Percentiles rank a stretch among this genome's conserved stretches.
Evolutionary conservation across 1,139 yeast species (phyloP).

Genomic region (Saccharomyces uvarum): DNA sequence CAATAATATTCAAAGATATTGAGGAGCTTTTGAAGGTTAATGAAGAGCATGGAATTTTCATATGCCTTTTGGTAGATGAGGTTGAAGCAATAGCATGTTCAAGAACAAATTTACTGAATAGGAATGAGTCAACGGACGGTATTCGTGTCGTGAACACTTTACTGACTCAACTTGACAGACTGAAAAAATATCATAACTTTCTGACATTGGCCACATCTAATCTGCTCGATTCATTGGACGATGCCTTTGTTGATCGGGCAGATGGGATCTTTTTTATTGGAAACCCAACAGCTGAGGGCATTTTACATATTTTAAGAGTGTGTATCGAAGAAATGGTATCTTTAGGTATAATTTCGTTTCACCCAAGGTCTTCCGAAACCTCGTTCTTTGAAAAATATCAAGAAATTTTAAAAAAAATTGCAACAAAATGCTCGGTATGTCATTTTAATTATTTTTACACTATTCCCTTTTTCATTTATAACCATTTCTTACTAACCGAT

Average conservation of each 20-base stretch:
- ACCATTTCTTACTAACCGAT: slow-evolving; percentile 15
- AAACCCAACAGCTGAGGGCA: slow-evolving; percentile 27
- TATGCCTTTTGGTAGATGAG: slow-evolving; percentile 36
- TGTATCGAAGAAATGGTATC: slow-evolving; percentile 20
- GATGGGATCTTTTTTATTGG: slow-evolving; percentile 31
- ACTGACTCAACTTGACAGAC: slow-evolving; percentile 33
- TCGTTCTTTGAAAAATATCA: slow-evolving; percentile 7
- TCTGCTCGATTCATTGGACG: slow-evolving; percentile 29
- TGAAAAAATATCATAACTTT: slow-evolving; percentile 31
- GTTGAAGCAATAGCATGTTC: slow-evolving; percentile 38
- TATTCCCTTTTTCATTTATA: background rate
- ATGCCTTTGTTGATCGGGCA: slow-evolving; percentile 36
- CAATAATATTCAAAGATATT: slow-evolving; percentile 31
- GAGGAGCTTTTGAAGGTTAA: slow-evolving; percentile 18
- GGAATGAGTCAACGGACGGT: slow-evolving; percentile 36
- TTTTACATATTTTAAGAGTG: slow-evolving; percentile 23
- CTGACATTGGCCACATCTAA: slow-evolving; percentile 36
- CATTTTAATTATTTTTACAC: background rate
- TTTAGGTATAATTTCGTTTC: slow-evolving; percentile 11
- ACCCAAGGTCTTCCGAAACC: background rate
- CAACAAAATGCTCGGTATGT: slow-evolving; percentile 26
- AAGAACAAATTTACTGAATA: slow-evolving; percentile 29
- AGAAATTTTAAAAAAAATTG: slow-evolving; percentile 13
- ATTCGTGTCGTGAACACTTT: slow-evolving; percentile 37
- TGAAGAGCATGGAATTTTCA: slow-evolving; percentile 16